Percentiles rank a stretch among this genome's conserved stretches.
Conservation (phyloP, 2,329 filamentous ascomycete genomes). For the Microsporum audouinii region DNA sequence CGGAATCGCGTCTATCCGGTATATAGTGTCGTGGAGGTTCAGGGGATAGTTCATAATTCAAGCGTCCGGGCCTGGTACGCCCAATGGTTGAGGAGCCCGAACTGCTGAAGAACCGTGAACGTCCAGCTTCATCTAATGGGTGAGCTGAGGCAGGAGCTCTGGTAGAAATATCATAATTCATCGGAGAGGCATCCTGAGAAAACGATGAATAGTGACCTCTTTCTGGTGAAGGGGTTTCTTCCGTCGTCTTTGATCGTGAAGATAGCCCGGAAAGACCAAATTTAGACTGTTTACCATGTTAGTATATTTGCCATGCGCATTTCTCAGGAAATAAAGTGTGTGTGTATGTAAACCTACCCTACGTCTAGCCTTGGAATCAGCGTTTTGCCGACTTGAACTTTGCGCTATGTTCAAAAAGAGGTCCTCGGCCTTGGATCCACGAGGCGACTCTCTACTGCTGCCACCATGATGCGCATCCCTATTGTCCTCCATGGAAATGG, state of each 20-base stretch:
- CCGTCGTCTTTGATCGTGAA: slow-evolving; percentile 24
- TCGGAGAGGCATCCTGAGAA: slow-evolving; percentile 25
- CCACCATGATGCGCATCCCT: slow-evolving; percentile 7
- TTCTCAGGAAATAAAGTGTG: not conserved
- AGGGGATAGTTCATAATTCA: slow-evolving; percentile 27
- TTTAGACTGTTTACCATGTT: slow-evolving; percentile 22
- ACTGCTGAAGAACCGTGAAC: slow-evolving; percentile 24
- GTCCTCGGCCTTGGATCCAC: slow-evolving; percentile 29
- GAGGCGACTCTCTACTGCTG: slow-evolving; percentile 17
- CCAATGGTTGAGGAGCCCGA: slow-evolving; percentile 27
- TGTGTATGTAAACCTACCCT: slow-evolving; percentile 8
- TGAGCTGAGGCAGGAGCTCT: slow-evolving; percentile 27
- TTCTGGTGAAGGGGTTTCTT: slow-evolving; percentile 29
- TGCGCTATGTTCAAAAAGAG: slow-evolving; percentile 38
- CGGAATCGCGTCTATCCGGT: slow-evolving; percentile 11
- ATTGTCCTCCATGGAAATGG: not conserved
- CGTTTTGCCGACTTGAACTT: slow-evolving; percentile 28
- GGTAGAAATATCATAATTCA: slow-evolving; percentile 21
- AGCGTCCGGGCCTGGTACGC: slow-evolving; percentile 27
- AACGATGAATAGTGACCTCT: slow-evolving; percentile 26
- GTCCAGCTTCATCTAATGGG: slow-evolving; percentile 29
- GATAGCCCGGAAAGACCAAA: slow-evolving; percentile 29
- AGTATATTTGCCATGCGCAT: not conserved
- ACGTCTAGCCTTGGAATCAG: slow-evolving; percentile 28
- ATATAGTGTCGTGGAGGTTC: slow-evolving; percentile 20